phyloP scores from a whole-genome alignment of 345 rosid species.

The Nephelium lappaceum region DNA sequence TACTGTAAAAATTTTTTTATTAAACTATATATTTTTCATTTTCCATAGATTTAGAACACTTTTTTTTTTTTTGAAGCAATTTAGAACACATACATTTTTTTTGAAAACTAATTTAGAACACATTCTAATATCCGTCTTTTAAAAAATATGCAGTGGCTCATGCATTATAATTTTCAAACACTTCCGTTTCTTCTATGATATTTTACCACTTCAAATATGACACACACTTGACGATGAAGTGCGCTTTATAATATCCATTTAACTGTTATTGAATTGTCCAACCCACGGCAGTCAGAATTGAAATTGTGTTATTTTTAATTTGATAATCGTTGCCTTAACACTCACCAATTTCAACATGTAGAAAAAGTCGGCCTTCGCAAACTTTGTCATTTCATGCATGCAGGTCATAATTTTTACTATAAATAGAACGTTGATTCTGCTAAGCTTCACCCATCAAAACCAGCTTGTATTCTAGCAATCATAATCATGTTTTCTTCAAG shows the following conservation, averaged over 20 bases:
- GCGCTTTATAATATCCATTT: neutral
- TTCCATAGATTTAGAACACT: too few relatives aligned
- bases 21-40: neutral
- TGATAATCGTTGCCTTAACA: neutral
- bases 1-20: too few relatives aligned
- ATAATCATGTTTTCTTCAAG: conserved; percentile 26
- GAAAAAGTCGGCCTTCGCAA: neutral
- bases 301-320: neutral
- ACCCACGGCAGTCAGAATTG: neutral
- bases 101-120: too few relatives aligned
- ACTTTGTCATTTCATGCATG: neutral
- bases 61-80: too few relatives aligned
- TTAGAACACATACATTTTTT: too few relatives aligned
- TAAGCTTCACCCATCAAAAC: neutral
- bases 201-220: conserved; percentile 5
- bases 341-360: neutral
- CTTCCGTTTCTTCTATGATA: neutral
- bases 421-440: neutral
- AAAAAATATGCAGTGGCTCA: too few relatives aligned
- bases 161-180: neutral
- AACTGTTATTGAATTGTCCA: neutral
- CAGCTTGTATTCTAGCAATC: neutral
- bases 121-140: too few relatives aligned
- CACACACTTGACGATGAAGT: neutral
- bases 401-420: neutral